Evolutionary conservation across 1,284 basidiomycete species (phyloP).

Genomic region (Leccinum huronense): DNA sequence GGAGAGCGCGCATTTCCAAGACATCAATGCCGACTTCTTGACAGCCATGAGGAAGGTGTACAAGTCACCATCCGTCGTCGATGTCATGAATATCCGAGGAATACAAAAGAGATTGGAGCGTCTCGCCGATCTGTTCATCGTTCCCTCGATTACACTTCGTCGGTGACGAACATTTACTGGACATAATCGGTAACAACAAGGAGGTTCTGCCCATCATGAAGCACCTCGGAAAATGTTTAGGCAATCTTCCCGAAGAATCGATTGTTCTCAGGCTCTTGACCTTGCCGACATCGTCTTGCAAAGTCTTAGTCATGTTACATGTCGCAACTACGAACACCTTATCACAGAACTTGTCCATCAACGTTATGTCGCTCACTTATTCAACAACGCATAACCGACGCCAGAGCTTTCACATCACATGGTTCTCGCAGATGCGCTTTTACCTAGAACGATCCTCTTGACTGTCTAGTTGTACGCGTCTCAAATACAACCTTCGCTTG

Average conservation of each 20-base stretch:
- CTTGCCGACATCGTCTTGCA: slow-evolving; percentile 96
- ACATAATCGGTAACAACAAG: slow-evolving; percentile 99
- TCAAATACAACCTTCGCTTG: slow-evolving; percentile 95
- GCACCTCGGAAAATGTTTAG: slow-evolving; percentile 98
- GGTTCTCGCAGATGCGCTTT: slow-evolving; percentile 99
- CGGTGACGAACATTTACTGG: slow-evolving; percentile 97
- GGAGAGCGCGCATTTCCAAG: slow-evolving; percentile 95
- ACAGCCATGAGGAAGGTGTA: slow-evolving; percentile 99
- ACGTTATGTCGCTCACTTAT: slow-evolving; percentile 87
- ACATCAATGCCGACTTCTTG: slow-evolving; percentile 98
- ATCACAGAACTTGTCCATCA: slow-evolving; percentile 99
- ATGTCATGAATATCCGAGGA: slow-evolving; percentile 94
- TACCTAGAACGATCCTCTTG: slow-evolving; percentile 81
- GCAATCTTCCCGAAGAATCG: slow-evolving; percentile 58
- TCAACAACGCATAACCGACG: slow-evolving; percentile 60
- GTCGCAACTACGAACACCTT: slow-evolving; percentile 97
- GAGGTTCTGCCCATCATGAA: slow-evolving; percentile 98
- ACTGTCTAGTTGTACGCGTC: slow-evolving; percentile 78
- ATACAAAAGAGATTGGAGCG: slow-evolving; percentile 98
- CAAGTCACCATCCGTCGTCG: slow-evolving; percentile 97
- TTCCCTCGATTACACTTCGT: slow-evolving; percentile 99
- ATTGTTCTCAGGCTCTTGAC: slow-evolving; percentile 82
- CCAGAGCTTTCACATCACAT: slow-evolving; percentile 70
- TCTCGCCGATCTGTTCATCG: slow-evolving; percentile 87
- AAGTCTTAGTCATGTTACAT: slow-evolving; percentile 84